These are phyloP conservation scores for Metschnikowia continentalis DNA, from an alignment of 805 yeast species.

Conservation along the genomic window DNA sequence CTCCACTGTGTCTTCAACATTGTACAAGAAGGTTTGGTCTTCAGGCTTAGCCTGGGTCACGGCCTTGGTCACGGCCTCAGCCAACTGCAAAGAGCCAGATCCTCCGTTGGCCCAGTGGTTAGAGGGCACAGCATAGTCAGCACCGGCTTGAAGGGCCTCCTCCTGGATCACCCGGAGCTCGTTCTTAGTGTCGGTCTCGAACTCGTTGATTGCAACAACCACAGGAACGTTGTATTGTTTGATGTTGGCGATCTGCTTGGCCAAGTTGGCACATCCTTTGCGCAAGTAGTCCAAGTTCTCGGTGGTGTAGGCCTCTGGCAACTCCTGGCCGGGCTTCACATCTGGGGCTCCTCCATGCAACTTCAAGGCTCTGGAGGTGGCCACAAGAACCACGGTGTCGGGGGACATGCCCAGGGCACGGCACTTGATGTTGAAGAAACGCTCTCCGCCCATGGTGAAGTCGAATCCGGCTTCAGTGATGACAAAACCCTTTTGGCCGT, in stretches of 20 bases:
- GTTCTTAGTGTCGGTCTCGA: conserved; percentile 73
- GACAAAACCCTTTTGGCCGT: conserved; percentile 68
- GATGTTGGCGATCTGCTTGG: conserved; percentile 86
- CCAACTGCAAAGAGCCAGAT: conserved; percentile 78
- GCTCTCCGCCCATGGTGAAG: conserved; percentile 98
- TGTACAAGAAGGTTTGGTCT: conserved; percentile 57
- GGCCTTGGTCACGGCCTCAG: conserved; percentile 77
- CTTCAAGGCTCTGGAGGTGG: conserved; percentile 95
- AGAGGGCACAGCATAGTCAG: conserved; percentile 82
- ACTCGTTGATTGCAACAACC: conserved; percentile 88
- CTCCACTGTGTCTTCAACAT: conserved; percentile 67
- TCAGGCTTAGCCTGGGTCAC: conserved; percentile 29
- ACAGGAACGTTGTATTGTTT: conserved; percentile 85
- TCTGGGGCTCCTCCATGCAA: conserved; percentile 97
- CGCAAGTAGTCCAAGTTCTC: conserved; percentile 78
- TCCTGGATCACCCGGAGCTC: conserved; percentile 78
- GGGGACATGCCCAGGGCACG: conserved; percentile 86
- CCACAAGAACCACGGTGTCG: conserved; percentile 88
- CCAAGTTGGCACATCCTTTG: conserved; percentile 81
- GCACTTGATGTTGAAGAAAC: conserved; percentile 93
- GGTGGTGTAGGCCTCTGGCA: conserved; percentile 74
- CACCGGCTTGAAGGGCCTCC: conserved; percentile 88
- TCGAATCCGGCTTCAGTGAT: conserved; percentile 98
- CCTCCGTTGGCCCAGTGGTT: conserved; percentile 98
- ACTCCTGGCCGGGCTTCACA: conserved; percentile 86